These are phyloP conservation scores for Trametopsis cervina DNA, from an alignment of 768 basidiomycete genomes.

Conservation along the genomic window DNA sequence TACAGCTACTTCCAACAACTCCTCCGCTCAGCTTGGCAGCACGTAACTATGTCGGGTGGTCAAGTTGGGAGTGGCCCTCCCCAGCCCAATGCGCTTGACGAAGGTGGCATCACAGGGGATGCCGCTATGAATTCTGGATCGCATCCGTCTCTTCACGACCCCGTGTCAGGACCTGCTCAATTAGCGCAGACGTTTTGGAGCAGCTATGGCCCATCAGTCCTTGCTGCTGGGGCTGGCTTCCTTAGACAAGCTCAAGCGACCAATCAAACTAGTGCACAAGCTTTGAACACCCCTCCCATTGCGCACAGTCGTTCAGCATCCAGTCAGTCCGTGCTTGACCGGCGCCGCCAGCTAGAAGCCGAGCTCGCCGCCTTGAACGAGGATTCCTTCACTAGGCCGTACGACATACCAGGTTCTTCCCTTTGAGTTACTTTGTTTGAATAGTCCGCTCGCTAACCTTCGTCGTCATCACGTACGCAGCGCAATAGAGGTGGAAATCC, in stretches of 20 bases:
- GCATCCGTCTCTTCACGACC: conserved; percentile 43
- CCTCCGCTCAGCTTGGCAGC: conserved; percentile 59
- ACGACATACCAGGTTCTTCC: conserved; percentile 21
- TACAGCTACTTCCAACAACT: conserved; percentile 63
- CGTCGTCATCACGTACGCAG: conserved; percentile 38
- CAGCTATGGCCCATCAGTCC: conserved; percentile 67
- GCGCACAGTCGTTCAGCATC: conserved; percentile 16
- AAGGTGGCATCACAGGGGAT: conserved; percentile 16
- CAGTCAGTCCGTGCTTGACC: conserved; percentile 33
- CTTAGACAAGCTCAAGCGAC: conserved; percentile 35
- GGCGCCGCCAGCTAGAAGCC: conserved; percentile 46
- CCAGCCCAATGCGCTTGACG: conserved; percentile 15
- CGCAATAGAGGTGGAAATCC: conserved; percentile 36
- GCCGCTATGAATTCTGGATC: conserved; percentile 24
- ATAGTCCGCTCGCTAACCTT: conserved; percentile 24
- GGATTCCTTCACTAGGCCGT: conserved; percentile 13
- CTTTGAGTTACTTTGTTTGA: conserved; percentile 28
- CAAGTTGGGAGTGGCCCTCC: conserved; percentile 27
- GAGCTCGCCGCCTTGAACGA: conserved; percentile 45
- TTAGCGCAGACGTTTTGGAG: conserved; percentile 65
- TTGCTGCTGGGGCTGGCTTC: conserved; percentile 62
- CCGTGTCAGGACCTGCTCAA: conserved; percentile 58
- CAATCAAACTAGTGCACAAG: conserved; percentile 16
- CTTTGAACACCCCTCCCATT: conserved; percentile 12
- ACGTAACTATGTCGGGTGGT: conserved; percentile 42